Evolutionary conservation across 352 stramenopile species (phyloP).

Genomic region (Globisporangium alternatum): DNA sequence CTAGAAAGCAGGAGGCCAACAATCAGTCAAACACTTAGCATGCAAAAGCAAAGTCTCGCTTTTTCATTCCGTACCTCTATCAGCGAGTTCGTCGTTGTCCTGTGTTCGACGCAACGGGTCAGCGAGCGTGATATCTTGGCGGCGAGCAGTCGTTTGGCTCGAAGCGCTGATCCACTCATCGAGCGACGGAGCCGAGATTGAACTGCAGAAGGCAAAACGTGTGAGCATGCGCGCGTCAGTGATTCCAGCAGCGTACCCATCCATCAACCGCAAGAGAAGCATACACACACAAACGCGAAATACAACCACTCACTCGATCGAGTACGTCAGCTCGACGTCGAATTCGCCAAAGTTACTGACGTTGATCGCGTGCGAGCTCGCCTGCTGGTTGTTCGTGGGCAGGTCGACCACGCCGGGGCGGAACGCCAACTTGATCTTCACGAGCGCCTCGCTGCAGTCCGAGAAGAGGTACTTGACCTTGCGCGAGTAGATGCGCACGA

Average conservation of each 20-base stretch:
- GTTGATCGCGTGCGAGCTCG: slow-evolving; percentile 76
- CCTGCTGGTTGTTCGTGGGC: slow-evolving; percentile 59
- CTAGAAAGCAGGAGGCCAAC: slow-evolving; percentile 23
- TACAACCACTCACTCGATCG: slow-evolving; percentile 62
- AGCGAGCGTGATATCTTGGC: slow-evolving; percentile 84
- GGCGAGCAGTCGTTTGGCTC: slow-evolving; percentile 71
- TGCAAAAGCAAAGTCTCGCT: background rate
- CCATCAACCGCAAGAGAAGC: background rate
- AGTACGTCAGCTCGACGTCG: slow-evolving; percentile 80
- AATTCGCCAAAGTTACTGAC: slow-evolving; percentile 85
- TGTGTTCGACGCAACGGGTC: slow-evolving; percentile 51
- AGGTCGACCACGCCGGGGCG: slow-evolving; percentile 80
- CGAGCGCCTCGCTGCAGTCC: slow-evolving; percentile 98
- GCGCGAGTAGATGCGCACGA: slow-evolving; percentile 98
- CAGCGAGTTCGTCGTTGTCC: slow-evolving; percentile 48
- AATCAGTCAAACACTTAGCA: background rate
- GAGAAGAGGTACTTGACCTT: slow-evolving; percentile 98
- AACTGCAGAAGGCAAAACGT: slow-evolving; percentile 27
- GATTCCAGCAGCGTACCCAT: background rate
- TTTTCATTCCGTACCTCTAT: slow-evolving; percentile 37
- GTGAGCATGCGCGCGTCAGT: background rate
- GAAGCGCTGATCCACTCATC: slow-evolving; percentile 81
- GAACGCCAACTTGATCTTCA: slow-evolving; percentile 99
- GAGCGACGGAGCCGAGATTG: slow-evolving; percentile 57
- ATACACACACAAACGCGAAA: background rate